phyloP scores from a whole-genome alignment of 2,329 filamentous ascomycete species.

The Colletotrichum liriopes region DNA sequence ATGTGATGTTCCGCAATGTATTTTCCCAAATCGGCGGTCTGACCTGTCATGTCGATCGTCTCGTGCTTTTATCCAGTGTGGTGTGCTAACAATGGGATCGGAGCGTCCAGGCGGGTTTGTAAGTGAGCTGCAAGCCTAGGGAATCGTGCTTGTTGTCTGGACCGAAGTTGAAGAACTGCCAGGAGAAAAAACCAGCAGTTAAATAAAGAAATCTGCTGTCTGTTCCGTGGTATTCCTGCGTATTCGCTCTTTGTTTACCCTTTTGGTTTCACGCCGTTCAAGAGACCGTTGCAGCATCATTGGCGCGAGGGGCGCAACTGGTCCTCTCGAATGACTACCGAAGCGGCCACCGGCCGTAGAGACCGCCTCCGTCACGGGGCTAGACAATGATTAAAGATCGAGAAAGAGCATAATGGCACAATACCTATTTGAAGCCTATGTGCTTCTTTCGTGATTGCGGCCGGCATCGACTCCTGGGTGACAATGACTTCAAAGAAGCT shows the following conservation, averaged over 20 bases:
- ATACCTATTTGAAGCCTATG: too few relatives aligned
- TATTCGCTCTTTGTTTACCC: not conserved
- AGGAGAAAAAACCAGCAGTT: not conserved
- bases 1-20: not conserved
- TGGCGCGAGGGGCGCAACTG: not conserved
- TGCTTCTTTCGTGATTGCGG: not conserved
- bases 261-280: too few relatives aligned
- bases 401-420: too few relatives aligned
- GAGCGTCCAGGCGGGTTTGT: not conserved
- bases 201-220: not conserved
- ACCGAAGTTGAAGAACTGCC: too few relatives aligned
- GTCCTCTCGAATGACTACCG: not conserved
- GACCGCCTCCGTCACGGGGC: not conserved
- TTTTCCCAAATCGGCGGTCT: not conserved
- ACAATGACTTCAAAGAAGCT: not conserved
- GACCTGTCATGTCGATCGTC: not conserved
- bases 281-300: not conserved
- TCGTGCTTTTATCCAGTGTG: not conserved
- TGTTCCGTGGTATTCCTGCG: accelerated
- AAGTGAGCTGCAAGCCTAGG: not conserved
- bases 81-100: not conserved
- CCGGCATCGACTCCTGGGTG: not conserved
- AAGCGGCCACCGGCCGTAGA: not conserved
- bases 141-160: not conserved
- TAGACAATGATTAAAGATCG: not conserved